These are phyloP conservation scores for Nadsonia fulvescens DNA, from an alignment of 805 yeast genomes.

Conservation along the genomic window DNA sequence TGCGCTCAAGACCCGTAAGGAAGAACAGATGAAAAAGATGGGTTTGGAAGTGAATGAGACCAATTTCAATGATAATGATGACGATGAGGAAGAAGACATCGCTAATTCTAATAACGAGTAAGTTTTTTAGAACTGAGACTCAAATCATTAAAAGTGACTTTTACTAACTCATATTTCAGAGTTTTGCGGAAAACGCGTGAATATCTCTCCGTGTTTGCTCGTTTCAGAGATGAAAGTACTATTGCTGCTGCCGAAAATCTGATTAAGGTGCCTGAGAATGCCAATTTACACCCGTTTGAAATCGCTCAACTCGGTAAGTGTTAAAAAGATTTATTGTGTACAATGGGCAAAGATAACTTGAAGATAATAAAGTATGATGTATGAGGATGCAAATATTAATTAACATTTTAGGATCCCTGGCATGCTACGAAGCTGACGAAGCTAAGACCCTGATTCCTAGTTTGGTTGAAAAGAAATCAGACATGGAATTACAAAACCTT, in stretches of 20 bases:
- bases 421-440: conserved; percentile 94
- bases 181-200: conserved; percentile 84
- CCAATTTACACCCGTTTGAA: conserved; percentile 84
- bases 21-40: conserved; percentile 20
- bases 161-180: conserved; percentile 15
- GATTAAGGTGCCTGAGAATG: conserved; percentile 53
- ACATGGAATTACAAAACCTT: conserved; percentile 71
- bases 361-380: not conserved
- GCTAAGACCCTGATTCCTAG: conserved; percentile 90
- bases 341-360: too few species aligned
- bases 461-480: conserved; percentile 60
- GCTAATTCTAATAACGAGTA: conserved; percentile 20
- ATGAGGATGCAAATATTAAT: not conserved
- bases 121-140: conserved; percentile 4
- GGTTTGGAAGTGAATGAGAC: conserved; percentile 18
- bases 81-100: conserved; percentile 20
- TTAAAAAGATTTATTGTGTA: too few species aligned
- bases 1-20: conserved; percentile 60
- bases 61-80: conserved; percentile 20
- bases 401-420: conserved; percentile 62
- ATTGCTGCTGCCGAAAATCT: conserved; percentile 85
- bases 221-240: conserved; percentile 84
- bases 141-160: too few species aligned
- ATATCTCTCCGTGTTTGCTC: conserved; percentile 65
- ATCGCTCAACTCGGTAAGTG: conserved; percentile 53